Evolutionary conservation across 1,139 yeast species (phyloP).

Genomic region (Kodamaea anthophila): DNA sequence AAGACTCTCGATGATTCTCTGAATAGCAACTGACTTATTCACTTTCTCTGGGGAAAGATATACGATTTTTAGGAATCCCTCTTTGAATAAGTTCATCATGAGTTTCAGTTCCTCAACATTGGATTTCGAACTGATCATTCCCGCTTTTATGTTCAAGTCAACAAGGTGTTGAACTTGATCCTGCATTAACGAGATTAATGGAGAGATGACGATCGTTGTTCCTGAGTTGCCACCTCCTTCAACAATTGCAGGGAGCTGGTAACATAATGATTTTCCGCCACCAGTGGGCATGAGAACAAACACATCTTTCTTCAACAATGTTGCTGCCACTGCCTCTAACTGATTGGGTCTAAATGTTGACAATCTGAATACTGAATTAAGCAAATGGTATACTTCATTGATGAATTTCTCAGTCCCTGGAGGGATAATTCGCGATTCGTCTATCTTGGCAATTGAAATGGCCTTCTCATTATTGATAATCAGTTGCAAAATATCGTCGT

Average conservation of each 20-base stretch:
- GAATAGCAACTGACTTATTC: conserved; percentile 67
- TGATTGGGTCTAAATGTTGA: conserved; percentile 76
- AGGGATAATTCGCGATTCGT: conserved; percentile 1
- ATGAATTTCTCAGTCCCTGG: conserved; percentile 33
- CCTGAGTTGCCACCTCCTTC: conserved; percentile 70
- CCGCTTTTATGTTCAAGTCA: conserved; percentile 66
- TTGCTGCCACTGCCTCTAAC: conserved; percentile 77
- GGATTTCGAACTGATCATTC: conserved; percentile 81
- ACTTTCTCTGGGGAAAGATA: conserved; percentile 96
- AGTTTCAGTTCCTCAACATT: conserved; percentile 57
- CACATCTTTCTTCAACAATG: conserved; percentile 77
- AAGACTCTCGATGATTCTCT: conserved; percentile 53
- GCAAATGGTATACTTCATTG: conserved; percentile 53
- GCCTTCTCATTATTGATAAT: conserved; percentile 15
- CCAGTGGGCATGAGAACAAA: conserved; percentile 99
- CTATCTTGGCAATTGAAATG: conserved; percentile 4
- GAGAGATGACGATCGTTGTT: conserved; percentile 88
- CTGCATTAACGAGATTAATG: conserved; percentile 93
- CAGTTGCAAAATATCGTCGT: conserved; percentile 30
- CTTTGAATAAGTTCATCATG: conserved; percentile 55
- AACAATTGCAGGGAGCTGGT: conserved; percentile 89
- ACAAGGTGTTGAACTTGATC: conserved; percentile 87
- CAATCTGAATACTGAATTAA: conserved; percentile 58
- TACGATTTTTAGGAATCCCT: conserved; percentile 67
- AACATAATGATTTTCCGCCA: conserved; percentile 95